Evolutionary conservation across 331 rosid species (phyloP), one percentile per base, ranked within the genome.

Genomic region (Acacia concinna): DNA sequence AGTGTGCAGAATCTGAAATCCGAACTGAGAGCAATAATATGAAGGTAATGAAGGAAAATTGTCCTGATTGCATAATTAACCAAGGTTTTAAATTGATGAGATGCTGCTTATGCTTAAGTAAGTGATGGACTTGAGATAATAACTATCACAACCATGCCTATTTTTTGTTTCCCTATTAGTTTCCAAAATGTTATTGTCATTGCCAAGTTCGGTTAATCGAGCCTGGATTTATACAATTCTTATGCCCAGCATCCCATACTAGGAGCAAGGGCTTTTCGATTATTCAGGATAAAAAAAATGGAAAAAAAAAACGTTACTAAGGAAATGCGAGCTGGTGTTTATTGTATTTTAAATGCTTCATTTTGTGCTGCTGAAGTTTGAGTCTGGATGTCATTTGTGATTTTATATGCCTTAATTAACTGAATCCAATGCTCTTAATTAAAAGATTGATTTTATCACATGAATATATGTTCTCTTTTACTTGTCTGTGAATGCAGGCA

Each of bases 1-100:
- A 91, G 84, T 84, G 87, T 64, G 98, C 98, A 3, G 89, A 88
- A 78, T 35, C 86, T 56, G 88, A 82, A 71, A 72, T 76, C 46
- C 86, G 54, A 62, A 76, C 8, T 56, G 82, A 77, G 9, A 86
- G 41, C 79, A 86, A 68, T 52, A 62, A 76, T 83, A 69, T 34
- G 32, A 52, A 82, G 90, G 90, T 88, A 79, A 78, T 71, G 37
- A 17, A 54, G 25, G 37, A 69, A 25, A 14, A 17, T 37, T 30
- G 37, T 32, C 43, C 34, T 72, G 78, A 37, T n/a, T 46, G 25
- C 25, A 3, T n/a, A 0, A 12, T 38, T 28, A 1, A 13, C 40
- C 35, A 15, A 54, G 32, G 63, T 67, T 9, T 7, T 20, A 51
- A 31, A 64, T 82, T 37, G 23, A 12, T 18, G 64, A 57, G 56